Evolutionary conservation across 2,329 filamentous ascomycete genomes (phyloP).

Genomic region (Botrytis paeoniae): DNA sequence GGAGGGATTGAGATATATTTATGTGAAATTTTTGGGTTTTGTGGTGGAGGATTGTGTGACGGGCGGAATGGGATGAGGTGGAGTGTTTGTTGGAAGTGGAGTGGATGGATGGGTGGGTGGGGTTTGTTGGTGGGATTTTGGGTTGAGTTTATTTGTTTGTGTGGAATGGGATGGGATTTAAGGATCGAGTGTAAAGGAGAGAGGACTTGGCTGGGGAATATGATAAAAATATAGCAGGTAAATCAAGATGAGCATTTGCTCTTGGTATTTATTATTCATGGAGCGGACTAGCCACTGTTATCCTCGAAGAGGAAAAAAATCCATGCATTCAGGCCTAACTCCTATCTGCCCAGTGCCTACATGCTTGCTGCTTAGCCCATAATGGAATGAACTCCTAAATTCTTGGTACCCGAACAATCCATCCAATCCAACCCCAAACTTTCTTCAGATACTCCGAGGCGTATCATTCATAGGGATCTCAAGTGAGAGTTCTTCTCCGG

Average conservation of each 20-base stretch:
- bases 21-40: background rate
- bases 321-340: background rate
- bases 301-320: background rate
- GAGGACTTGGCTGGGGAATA: background rate
- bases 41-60: background rate
- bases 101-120: background rate
- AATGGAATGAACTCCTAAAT: background rate
- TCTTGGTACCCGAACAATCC: background rate
- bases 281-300: background rate
- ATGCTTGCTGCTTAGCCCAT: background rate
- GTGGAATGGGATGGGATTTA: background rate
- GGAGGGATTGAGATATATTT: fast-evolving
- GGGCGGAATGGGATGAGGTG: background rate
- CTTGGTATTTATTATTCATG: background rate
- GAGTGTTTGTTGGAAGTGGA: background rate
- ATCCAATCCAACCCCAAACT: too few species aligned
- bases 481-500: background rate
- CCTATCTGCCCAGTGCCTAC: background rate
- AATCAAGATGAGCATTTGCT: background rate
- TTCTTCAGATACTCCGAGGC: background rate
- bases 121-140: background rate
- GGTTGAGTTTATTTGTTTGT: background rate
- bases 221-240: background rate
- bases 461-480: background rate
- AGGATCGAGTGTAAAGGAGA: background rate